Evolutionary conservation across 306 rosid genomes (phyloP), one percentile per base, ranked within the genome.

Genomic region (Ziziphus jujuba): DNA sequence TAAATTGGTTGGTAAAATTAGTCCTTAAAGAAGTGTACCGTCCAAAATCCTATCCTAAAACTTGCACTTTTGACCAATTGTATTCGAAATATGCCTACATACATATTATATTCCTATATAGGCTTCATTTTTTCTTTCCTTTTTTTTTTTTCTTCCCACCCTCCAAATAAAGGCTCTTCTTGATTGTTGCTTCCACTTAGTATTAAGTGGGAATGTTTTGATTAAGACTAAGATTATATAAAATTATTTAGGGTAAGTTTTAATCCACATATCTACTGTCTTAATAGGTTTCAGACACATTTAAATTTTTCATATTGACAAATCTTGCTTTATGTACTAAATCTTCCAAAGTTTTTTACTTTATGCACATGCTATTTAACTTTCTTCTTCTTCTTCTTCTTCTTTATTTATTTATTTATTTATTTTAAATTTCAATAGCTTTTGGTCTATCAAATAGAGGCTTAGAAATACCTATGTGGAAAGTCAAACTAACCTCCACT

Each of bases 31-130:
- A 28, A 76, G 72, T 56, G 61, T 53, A 59, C 50, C 65, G 64
- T 61, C 71, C 58, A 73, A 63, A 77, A 68, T 23, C 31, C 65
- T 75, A 69, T 72, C 80, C 61, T 49, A 63, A 49, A 60, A 47
- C 68, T 47, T 59, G 73, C 88, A 83, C 84, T 73, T 82, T 75
- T 63, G 81, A 73, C 75, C 79, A 80, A 60, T 75, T 65, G 73
- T 56, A 61, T 58, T 67, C 21, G 48, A 64, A 70, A 73, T 61
- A 66, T 62, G 58, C 56, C 59, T 36, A 21, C 36, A 17, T 44
- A 20, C 44, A 59, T 56, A 60, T 59, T 50, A 72, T 61, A 70
- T 34, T 66, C 48, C 40, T 7, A n/a, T n/a, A n/a, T n/a, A 71
- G 66, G 47, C 36, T 52, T 23, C 17, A 11, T 49, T 43, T 61